Conservation (phyloP, 73 alveolate species). For the Breviolum minutum region DNA sequence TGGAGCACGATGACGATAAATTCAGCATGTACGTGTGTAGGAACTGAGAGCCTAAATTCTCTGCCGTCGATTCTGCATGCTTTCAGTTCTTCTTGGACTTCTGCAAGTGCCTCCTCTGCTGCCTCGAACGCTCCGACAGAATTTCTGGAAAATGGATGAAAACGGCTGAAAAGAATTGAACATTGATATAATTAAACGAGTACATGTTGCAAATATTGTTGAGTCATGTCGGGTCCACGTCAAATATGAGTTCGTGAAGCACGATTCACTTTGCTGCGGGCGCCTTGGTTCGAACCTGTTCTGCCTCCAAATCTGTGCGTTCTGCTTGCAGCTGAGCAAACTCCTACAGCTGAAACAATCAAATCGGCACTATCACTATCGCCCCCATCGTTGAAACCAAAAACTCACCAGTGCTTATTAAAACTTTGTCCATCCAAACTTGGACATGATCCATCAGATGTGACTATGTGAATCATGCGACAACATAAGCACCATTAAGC, state of each 20-base stretch:
- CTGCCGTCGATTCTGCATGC: constrained; percentile 27
- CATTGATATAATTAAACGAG: neutral
- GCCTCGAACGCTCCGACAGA: neutral
- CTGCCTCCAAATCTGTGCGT: neutral
- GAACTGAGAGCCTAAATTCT: constrained; percentile 30
- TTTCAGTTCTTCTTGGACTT: constrained; percentile 16
- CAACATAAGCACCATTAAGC: neutral
- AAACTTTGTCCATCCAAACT: neutral
- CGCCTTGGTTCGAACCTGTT: constrained; percentile 33
- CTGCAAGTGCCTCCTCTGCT: constrained; percentile 24
- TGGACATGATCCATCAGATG: neutral
- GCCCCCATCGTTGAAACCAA: too few species aligned
- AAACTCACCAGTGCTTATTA: too few species aligned
- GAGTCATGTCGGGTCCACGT: too few species aligned
- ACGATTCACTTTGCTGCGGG: too few species aligned
- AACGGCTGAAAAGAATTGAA: too few species aligned
- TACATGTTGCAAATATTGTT: too few species aligned
- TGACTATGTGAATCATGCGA: neutral
- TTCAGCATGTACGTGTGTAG: neutral
- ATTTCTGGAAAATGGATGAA: neutral
- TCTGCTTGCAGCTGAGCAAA: constrained; percentile 4
- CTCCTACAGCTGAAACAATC: neutral
- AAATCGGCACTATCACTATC: too few species aligned
- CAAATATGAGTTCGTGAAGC: too few species aligned
- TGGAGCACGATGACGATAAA: too few species aligned